phyloP scores from a whole-genome alignment of 371 early-diverging fungal genomes.

The Mortierella sp. region DNA sequence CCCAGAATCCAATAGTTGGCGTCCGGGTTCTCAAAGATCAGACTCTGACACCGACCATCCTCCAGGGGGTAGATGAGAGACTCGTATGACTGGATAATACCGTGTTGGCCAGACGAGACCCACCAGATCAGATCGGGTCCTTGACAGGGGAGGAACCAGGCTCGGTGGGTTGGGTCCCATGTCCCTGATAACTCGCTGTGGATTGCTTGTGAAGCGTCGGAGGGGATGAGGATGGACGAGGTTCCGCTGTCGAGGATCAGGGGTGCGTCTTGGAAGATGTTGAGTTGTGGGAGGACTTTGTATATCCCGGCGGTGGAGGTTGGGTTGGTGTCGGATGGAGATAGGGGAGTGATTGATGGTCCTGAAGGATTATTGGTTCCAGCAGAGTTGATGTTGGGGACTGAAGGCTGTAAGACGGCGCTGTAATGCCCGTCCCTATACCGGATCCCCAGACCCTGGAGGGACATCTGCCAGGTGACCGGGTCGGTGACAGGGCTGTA shows the following conservation, averaged over 20 bases:
- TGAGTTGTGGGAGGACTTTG: slow-evolving; percentile 10
- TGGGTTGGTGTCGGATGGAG: not conserved
- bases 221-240: slow-evolving; percentile 31
- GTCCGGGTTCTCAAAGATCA: slow-evolving; percentile 34
- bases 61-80: slow-evolving; percentile 23
- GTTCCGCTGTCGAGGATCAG: slow-evolving; percentile 45
- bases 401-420: not conserved
- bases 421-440: not conserved
- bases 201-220: slow-evolving; percentile 31
- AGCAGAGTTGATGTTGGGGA: not conserved
- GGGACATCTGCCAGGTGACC: slow-evolving; percentile 36
- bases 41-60: slow-evolving; percentile 38
- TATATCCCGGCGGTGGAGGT: not conserved
- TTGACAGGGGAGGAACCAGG: slow-evolving; percentile 42
- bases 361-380: not conserved
- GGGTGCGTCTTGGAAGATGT: slow-evolving; percentile 23
- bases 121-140: slow-evolving; percentile 48
- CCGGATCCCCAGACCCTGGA: slow-evolving; percentile 29
- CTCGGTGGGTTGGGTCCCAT: slow-evolving; percentile 20
- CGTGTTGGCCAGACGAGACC: slow-evolving; percentile 24
- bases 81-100: slow-evolving; percentile 39
- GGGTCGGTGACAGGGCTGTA: slow-evolving; percentile 48
- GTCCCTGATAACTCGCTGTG: slow-evolving; percentile 28
- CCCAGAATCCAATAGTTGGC: slow-evolving; percentile 42
- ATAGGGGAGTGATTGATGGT: not conserved